Base-by-base conservation (phyloP, 106 monocot genomes). In the Apostasia shenzhenica region DNA sequence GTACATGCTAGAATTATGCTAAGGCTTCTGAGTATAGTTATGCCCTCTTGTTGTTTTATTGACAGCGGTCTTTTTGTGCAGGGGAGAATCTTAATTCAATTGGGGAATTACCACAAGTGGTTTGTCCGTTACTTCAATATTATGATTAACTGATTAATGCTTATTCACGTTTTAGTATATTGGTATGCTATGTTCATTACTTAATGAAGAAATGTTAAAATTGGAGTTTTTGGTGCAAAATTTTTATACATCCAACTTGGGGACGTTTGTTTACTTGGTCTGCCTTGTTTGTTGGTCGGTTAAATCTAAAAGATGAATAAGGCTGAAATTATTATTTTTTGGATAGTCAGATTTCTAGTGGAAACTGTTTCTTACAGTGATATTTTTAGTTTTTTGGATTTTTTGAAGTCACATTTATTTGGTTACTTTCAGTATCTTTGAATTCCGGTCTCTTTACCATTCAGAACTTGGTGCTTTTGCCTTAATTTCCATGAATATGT, bases 91-190 rank as follows among this genome's bases (percentile, higher is more conserved):
- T 49, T 12, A n/a, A 38, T 49, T 8, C 48, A 49, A 48, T 26
- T 65, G 65, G 37, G 26, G 48, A 49, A 13, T 14, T 65, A 48
- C 48, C 48, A 5, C 26, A 26, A 65, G 48, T 65, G 65, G 65
- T 65, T 65, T 8, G 65, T 65, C 26, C 26, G 26, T 26, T 26
- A 26, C 26, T 48, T 62, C 44, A 2, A n/a, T 44, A 62, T 45
- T 44, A 44, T 45, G 45, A 62, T 62, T 5, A 12, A 44, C 45
- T 62, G 2, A 41, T 8, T 59, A 6, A 8, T 41, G 3, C 14
- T 47, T 65, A 48, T 48, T 26, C 4, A 13, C 1, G 13, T 14
- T 4, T 3, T 9, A 62, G 4, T 65, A 48, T 49, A 3, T 65
- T 48, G 45, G 12, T 62, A 41, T 44, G 45, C 45, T 45, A 2